Percentiles rank a stretch among this genome's conserved stretches.
Evolutionary conservation across 768 basidiomycete species (phyloP).

Genomic region (Calocera viscosa): DNA sequence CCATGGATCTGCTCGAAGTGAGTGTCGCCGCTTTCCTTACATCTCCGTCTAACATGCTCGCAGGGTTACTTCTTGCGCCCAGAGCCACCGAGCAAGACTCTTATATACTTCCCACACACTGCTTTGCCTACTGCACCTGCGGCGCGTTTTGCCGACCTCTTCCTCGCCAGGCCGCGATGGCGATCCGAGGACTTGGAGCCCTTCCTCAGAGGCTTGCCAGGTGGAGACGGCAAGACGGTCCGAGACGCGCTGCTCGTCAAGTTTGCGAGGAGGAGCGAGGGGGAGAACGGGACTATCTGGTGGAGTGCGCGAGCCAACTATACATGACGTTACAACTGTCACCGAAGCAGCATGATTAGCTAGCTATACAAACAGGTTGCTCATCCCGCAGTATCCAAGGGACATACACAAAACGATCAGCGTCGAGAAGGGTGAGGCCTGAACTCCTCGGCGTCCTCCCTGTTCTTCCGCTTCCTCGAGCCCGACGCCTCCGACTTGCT

Average conservation of each 20-base stretch:
- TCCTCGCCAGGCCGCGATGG: constrained; percentile 68
- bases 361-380: too few species aligned
- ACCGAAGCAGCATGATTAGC: not conserved
- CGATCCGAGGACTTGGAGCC: constrained; percentile 64
- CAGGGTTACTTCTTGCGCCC: not conserved
- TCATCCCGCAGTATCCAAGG: too few species aligned
- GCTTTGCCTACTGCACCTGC: constrained; percentile 64
- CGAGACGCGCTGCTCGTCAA: constrained; percentile 79
- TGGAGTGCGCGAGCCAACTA: constrained; percentile 49
- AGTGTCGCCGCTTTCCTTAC: constrained; percentile 19
- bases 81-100: constrained; percentile 51
- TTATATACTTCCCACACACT: constrained; percentile 68
- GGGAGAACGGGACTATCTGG: constrained; percentile 46
- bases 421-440: not conserved
- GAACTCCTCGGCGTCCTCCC: not conserved
- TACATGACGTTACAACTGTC: not conserved
- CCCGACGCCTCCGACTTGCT: not conserved
- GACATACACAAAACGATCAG: not conserved
- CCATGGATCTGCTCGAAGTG: constrained; percentile 58
- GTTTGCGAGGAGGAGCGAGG: constrained; percentile 66
- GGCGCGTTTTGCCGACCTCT: constrained; percentile 75
- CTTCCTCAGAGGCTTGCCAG: constrained; percentile 68
- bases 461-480: not conserved
- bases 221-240: constrained; percentile 57
- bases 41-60: not conserved